Percentiles rank a stretch among this genome's conserved stretches.
phyloP scores from a whole-genome alignment of 768 basidiomycete species.

The Naganishia vishniacii region DNA sequence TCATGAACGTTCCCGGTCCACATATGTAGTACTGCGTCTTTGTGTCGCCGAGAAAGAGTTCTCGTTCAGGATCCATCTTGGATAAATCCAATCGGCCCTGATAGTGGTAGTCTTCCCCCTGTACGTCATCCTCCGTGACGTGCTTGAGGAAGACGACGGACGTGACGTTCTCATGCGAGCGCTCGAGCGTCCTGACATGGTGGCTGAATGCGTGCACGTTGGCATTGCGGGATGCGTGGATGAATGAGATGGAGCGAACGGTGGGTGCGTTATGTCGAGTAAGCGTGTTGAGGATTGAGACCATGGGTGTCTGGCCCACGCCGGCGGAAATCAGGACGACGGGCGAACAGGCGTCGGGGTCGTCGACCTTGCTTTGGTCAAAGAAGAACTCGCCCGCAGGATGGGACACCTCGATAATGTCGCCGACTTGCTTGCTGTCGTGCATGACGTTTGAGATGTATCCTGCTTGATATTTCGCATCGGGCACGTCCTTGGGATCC shows the following conservation, averaged over 20 bases:
- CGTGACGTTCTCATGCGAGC: slow-evolving; percentile 20
- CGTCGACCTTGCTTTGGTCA: slow-evolving; percentile 12
- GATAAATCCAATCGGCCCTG: slow-evolving; percentile 24
- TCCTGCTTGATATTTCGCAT: slow-evolving; percentile 12
- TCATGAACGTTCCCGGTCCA: slow-evolving; percentile 31
- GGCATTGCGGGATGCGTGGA: slow-evolving; percentile 17
- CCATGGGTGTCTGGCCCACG: slow-evolving; percentile 29
- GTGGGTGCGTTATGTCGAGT: slow-evolving; percentile 16
- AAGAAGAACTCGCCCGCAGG: slow-evolving; percentile 31
- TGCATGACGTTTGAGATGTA: slow-evolving; percentile 30
- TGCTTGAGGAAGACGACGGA: slow-evolving; percentile 26
- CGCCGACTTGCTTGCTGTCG: slow-evolving; percentile 27
- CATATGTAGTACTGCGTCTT: slow-evolving; percentile 30
- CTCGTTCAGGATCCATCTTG: slow-evolving; percentile 13
- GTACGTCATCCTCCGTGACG: background rate
- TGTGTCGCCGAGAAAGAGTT: slow-evolving; percentile 22
- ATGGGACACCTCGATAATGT: slow-evolving; percentile 28
- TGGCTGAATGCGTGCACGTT: slow-evolving; percentile 25
- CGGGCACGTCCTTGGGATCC: background rate
- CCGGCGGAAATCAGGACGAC: slow-evolving; percentile 32
- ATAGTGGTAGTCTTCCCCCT: slow-evolving; percentile 24
- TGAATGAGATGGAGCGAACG: slow-evolving; percentile 25
- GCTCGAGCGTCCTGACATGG: slow-evolving; percentile 15
- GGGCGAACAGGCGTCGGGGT: slow-evolving; percentile 10
- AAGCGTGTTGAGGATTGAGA: slow-evolving; percentile 31